phyloP scores from a whole-genome alignment of 768 basidiomycete genomes.

The Nidularia sp. region DNA sequence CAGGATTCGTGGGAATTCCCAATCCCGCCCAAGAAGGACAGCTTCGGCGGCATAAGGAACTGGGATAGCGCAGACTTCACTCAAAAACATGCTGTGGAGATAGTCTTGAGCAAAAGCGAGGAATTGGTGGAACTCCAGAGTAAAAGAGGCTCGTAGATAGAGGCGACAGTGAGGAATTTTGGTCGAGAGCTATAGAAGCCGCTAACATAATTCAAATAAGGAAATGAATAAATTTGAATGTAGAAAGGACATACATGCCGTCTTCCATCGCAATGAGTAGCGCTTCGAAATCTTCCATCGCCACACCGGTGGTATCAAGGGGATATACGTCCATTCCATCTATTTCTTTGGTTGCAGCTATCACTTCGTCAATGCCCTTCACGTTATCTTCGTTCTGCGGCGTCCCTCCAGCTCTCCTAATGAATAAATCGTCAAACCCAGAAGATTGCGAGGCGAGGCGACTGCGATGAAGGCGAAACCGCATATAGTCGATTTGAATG shows the following conservation, averaged over 20 bases:
- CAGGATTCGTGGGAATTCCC: neutral
- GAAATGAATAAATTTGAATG: neutral
- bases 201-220: neutral
- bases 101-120: neutral
- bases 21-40: neutral
- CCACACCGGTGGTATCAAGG: neutral
- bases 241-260: neutral
- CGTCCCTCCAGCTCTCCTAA: neutral
- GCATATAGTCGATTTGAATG: neutral
- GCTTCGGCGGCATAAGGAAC: neutral
- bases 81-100: neutral
- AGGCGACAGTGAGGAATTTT: neutral
- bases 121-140: neutral
- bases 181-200: neutral
- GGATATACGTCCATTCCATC: neutral
- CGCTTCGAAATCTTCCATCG: neutral
- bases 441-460: neutral
- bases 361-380: neutral
- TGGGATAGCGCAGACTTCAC: neutral
- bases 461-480: neutral
- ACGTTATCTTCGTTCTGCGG: neutral
- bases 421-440: neutral
- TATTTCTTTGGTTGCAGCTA: neutral
- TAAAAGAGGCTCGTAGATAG: neutral
- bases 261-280: constrained; percentile 2